Evolutionary conservation across 192 early-diverging fungal genomes (phyloP).

Genomic region (Lobosporangium transversale): DNA sequence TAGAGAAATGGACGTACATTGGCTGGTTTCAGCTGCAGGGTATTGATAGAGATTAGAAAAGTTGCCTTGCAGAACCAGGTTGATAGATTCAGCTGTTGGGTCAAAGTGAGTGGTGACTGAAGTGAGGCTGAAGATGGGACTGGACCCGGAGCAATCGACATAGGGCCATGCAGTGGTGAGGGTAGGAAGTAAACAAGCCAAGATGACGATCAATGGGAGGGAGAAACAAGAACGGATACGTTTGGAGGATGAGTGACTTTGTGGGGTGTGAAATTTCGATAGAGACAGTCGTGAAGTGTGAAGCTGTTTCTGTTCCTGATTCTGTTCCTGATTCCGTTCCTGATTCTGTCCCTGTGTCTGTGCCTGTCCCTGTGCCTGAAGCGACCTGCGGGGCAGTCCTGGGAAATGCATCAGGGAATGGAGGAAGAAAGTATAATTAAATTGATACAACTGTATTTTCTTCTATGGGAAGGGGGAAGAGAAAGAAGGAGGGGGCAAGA

Average conservation of each 20-base stretch:
- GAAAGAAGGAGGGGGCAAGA: too few relatives aligned
- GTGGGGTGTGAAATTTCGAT: not conserved
- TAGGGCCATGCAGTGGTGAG: slow-evolving; percentile 40
- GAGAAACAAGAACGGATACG: not conserved
- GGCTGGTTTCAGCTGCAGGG: slow-evolving; percentile 19
- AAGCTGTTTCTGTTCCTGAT: too few relatives aligned
- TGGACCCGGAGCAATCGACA: slow-evolving; percentile 32
- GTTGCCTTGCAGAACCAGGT: slow-evolving; percentile 25
- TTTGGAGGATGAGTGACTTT: not conserved
- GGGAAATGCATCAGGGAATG: slow-evolving; percentile 14
- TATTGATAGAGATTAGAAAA: slow-evolving; percentile 23
- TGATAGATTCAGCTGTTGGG: slow-evolving; percentile 1
- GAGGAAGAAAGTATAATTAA: too few relatives aligned
- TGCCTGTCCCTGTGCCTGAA: not conserved
- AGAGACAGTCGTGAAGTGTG: too few relatives aligned
- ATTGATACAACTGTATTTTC: not conserved
- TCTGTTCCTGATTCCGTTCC: too few relatives aligned
- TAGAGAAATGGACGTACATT: slow-evolving; percentile 25
- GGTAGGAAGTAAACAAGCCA: slow-evolving; percentile 1
- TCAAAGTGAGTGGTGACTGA: slow-evolving; percentile 23
- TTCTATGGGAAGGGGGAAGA: not conserved
- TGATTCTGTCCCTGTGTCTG: too few relatives aligned
- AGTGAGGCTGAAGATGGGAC: slow-evolving; percentile 19
- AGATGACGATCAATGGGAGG: not conserved
- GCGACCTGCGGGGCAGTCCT: slow-evolving; percentile 19